Base-by-base conservation (phyloP, 164 flowering plant species). In the Macadamia integrifolia region DNA sequence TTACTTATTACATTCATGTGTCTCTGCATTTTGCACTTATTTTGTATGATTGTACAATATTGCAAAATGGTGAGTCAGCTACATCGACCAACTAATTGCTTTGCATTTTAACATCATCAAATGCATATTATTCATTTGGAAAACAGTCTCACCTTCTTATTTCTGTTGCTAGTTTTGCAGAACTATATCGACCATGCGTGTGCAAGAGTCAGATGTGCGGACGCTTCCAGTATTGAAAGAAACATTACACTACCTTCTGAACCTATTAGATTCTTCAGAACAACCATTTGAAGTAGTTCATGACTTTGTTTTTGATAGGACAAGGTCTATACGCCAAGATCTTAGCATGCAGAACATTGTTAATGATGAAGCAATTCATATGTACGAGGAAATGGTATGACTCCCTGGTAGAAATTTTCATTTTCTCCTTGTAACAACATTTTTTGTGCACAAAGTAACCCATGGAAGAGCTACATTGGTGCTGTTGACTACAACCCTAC, bases 301-400 rank as follows among this genome's bases (percentile, higher is more conserved):
- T 78, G 92, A 91, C 71, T 91, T 93, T 71, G 72, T 93, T 60
- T 93, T 88, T 79, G 97, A 93, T 74, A 83, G 98, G 79, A 88
- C 88, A 64, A 81, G 98, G 75, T 90, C 96, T 48, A 88, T 91
- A 65, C 83, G 97, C 62, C 98, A 93, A 80, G 98, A 93, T 77
- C 85, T 93, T 43, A 78, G 83, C 80, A 86, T 93, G 87, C 98
- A 93, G 72, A 87, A 81, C 76, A 78, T 89, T 53, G 71, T 69
- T 60, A 75, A 74, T 72, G 78, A 80, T 58, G 80, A 75, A 79
- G 90, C 74, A 60, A 73, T 86, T 60, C 56, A 62, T 60, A 80
- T 87, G 86, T 87, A 86, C 69, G 96, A 90, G 78, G 78, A 85
- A 76, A 88, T 92, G 88, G 98, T 90, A 85, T 57, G 80, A 23